phyloP scores from a whole-genome alignment of 225 moss, liverwort and hornwort genomes.

The Pseudisothecium myosuroides region DNA sequence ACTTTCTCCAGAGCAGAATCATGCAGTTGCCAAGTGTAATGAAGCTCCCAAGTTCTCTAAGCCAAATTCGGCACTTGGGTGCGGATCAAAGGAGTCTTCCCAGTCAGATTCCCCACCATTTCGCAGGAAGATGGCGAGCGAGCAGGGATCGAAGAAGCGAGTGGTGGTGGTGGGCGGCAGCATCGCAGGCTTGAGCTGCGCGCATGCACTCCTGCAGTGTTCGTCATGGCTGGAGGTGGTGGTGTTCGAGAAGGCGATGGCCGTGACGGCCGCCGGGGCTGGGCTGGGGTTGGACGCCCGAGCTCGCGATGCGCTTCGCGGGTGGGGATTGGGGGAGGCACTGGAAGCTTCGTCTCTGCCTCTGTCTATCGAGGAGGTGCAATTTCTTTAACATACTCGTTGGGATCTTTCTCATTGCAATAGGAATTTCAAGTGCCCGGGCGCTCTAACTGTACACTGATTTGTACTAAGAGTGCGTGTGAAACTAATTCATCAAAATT shows the following conservation, averaged over 20 bases:
- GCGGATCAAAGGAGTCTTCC: not conserved
- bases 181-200: slow-evolving; percentile 73
- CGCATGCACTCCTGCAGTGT: slow-evolving; percentile 53
- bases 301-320: slow-evolving; percentile 54
- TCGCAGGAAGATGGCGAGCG: not conserved
- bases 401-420: not conserved
- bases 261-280: slow-evolving; percentile 43
- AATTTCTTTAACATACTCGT: not conserved
- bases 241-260: slow-evolving; percentile 63
- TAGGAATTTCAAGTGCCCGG: not conserved
- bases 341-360: slow-evolving; percentile 48
- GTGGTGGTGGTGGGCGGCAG: slow-evolving; percentile 85
- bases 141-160: slow-evolving; percentile 3
- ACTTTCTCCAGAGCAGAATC: not conserved
- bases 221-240: slow-evolving; percentile 55
- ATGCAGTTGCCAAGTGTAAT: not conserved
- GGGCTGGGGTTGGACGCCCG: slow-evolving; percentile 54
- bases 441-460: not conserved
- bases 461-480: not conserved
- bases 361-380: slow-evolving; percentile 59
- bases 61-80: not conserved
- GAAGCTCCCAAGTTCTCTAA: not conserved
- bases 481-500: too few relatives aligned
- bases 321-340: slow-evolving; percentile 67
- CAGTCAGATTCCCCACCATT: not conserved